Percentiles rank a stretch among this genome's conserved stretches.
phyloP scores from a whole-genome alignment of 371 early-diverging fungal genomes.

The Mortierella sp. region DNA sequence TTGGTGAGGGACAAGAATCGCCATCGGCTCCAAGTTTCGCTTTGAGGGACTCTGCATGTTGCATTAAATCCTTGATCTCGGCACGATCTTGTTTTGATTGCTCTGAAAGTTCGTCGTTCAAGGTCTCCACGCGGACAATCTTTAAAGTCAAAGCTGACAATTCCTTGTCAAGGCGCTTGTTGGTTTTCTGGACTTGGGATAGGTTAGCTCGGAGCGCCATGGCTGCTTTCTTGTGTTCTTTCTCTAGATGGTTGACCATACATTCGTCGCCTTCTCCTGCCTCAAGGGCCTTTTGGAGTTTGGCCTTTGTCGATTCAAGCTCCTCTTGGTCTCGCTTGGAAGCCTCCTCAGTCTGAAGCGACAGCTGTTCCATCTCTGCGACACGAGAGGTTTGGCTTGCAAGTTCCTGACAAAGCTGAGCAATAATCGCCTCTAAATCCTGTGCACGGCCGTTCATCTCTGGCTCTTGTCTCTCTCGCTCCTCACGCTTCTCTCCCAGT shows the following conservation, averaged over 20 bases:
- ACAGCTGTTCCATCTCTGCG: slow-evolving; percentile 7
- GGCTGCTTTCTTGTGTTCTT: slow-evolving; percentile 23
- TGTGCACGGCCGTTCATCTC: not conserved
- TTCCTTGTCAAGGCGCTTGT: slow-evolving; percentile 28
- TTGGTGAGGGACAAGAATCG: not conserved
- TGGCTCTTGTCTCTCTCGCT: not conserved
- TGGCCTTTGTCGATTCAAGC: not conserved
- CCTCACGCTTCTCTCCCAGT: slow-evolving; percentile 5
- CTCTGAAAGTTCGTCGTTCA: slow-evolving; percentile 28
- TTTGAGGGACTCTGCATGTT: slow-evolving; percentile 4
- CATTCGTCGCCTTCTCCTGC: slow-evolving; percentile 6
- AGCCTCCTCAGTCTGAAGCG: slow-evolving; percentile 4
- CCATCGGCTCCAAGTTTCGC: not conserved
- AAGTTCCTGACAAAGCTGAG: slow-evolving; percentile 7
- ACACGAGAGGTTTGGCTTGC: slow-evolving; percentile 2
- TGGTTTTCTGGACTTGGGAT: slow-evolving; percentile 23
- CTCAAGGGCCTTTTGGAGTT: slow-evolving; percentile 11
- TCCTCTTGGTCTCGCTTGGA: slow-evolving; percentile 12
- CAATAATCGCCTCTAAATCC: slow-evolving; percentile 11
- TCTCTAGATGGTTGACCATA: slow-evolving; percentile 29
- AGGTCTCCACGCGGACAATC: slow-evolving; percentile 22
- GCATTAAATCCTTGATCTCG: slow-evolving; percentile 4
- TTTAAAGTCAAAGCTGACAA: slow-evolving; percentile 19
- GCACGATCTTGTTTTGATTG: slow-evolving; percentile 12
- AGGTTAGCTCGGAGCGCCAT: slow-evolving; percentile 13